Base-by-base conservation (phyloP, 306 rosid genomes). In the Quercus cerris region DNA sequence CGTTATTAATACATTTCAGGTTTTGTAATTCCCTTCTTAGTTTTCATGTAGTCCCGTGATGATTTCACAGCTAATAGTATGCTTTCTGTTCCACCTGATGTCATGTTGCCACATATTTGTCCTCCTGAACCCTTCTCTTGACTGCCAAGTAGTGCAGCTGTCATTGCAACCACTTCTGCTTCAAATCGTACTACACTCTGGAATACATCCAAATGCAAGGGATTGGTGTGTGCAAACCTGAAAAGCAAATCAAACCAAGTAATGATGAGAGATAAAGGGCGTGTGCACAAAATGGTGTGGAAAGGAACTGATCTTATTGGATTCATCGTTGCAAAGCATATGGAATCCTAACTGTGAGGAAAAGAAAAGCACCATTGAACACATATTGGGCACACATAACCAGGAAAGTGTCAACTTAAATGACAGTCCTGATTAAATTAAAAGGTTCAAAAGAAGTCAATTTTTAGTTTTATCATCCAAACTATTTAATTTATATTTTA, bases 211-310 rank as follows among this genome's bases (percentile, higher is more conserved):
- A 89, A 59, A 91, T 94, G 97, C 90, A 94, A 85, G 17, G 99
- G 99, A 83, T 94, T 94, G 81, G 99, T 94, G 80, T 93, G 99
- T 70, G 97, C 91, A 89, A 94, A 94, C 97, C 99, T 94, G 97
- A 70, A 83, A 84, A 56, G 49, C 31, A 7, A 80, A 31, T 74
- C 58, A 83, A 46, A 73, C 61, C 51, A 82, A 74, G 52, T 81
- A 78, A 56, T 74, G 54, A 73, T 66, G 44, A 78, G 63, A 70
- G 44, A 58, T 57, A 61, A 77, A 77, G 63, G 71, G 58, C 35
- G 23, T 57, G 71, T 10, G 41, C 19, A 61, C 7, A 28, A 38
- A 41, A 67, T 51, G 41, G 17, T 5, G 38, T 25, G 58, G 27
- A 22, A 52, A 69, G 56, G 63, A 75, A 69, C 55, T 8, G 19